phyloP scores from a whole-genome alignment of 108 stramenopile genomes.

The Thalassiosira profunda region DNA sequence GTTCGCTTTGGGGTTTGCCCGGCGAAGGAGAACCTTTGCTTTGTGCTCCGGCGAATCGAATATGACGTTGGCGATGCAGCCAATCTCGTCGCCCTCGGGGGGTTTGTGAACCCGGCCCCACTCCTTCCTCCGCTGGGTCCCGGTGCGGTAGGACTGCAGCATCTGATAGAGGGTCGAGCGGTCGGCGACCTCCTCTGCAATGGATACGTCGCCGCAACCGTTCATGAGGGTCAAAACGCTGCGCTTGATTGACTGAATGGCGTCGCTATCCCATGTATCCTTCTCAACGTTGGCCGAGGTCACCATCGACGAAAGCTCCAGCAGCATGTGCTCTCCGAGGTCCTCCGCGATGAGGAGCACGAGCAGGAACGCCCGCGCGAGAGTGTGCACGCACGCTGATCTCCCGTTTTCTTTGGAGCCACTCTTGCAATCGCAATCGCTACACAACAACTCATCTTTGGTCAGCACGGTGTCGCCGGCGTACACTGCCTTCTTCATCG shows the following conservation, averaged over 20 bases:
- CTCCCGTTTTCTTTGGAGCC: not conserved
- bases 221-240: conserved; percentile 10
- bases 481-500: conserved; percentile 27
- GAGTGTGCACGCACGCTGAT: conserved; percentile 3
- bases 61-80: not conserved
- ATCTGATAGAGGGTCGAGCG: conserved; percentile 16
- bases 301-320: conserved; percentile 15
- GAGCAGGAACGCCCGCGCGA: conserved; percentile 7
- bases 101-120: not conserved
- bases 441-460: conserved; percentile 14
- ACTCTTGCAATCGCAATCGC: conserved; percentile 9
- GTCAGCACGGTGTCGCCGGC: conserved; percentile 10
- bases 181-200: not conserved
- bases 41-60: conserved; percentile 15
- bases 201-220: not conserved
- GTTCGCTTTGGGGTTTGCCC: not conserved
- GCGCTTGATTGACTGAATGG: conserved; percentile 2
- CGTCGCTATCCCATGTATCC: conserved; percentile 5
- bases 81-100: conserved; percentile 4
- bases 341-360: conserved; percentile 15
- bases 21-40: conserved; percentile 3
- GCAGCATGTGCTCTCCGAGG: conserved; percentile 13
- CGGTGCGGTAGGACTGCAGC: conserved; percentile 11
- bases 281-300: conserved; percentile 11
- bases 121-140: conserved; percentile 10